Base-by-base conservation (phyloP, 129 eudicot genomes). In the Flaveria bidentis region DNA sequence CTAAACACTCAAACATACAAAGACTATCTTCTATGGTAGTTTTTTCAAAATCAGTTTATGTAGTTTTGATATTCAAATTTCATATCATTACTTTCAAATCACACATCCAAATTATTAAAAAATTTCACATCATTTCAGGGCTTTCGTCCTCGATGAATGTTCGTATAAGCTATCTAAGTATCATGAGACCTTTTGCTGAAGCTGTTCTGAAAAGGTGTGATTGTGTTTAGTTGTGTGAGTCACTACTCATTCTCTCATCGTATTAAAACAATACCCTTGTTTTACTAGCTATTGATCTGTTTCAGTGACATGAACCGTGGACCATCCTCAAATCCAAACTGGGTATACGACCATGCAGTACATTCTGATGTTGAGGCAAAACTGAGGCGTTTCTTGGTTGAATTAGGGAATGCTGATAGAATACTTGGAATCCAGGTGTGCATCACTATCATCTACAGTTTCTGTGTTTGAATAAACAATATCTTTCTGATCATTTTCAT, bases 101-200 rank as follows among this genome's bases (percentile, higher is more conserved):
- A 28, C 50, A 28, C 33, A 70, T 50, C 23, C 15, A 7, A 33
- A 30, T 22, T 46, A 44, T 41, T 76, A 17, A 75, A 20, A 18
- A 18, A 51, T 62, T 46, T 82, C 39, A 69, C 81, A 79, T 74
- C 65, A 17, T 30, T 83, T 78, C 86, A 95, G 99, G 99, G 67
- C 97, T 95, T 83, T 95, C 99, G 75, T 84, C 99, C 72, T 85
- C 91, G 25, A 84, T 95, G 96, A 76, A 91, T 87, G 90, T 86
- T 61, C 90, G 97, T 47, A 80, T 95, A 63, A 85, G 66, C 71
- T 95, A 95, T 81, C 70, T 91, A 71, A 94, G 84, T 58, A 86
- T 95, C 77, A 95, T 95, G 99, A 83, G 97, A 79, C 99, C 99
- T 11, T 95, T 95, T 77, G 97, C 99, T 22, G 99, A 91, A 85